Conservation (phyloP, 768 basidiomycete species). For the Mycena venus region DNA sequence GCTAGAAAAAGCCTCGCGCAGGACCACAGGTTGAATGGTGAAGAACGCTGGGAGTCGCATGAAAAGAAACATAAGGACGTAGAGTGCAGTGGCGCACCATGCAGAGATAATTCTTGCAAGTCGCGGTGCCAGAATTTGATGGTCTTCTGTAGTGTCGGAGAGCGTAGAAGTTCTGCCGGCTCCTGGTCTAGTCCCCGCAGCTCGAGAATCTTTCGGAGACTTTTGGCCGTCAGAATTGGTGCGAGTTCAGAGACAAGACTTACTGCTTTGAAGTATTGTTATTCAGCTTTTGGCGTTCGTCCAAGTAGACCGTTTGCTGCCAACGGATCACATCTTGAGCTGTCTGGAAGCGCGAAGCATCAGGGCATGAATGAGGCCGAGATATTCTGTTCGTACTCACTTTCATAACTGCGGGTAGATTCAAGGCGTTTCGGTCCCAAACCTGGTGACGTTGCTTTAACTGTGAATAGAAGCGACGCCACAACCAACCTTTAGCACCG, state of each 20-base stretch:
- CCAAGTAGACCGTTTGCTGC: not conserved
- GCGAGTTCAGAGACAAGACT: not conserved
- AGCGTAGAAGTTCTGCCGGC: not conserved
- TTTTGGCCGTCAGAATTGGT: too few species aligned
- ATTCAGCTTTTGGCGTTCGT: not conserved
- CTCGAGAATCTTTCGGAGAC: not conserved
- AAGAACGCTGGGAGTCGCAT: not conserved
- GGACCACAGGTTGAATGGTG: not conserved
- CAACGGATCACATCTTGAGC: not conserved
- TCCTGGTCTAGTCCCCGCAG: not conserved
- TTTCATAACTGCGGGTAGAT: not conserved
- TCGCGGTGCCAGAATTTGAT: constrained; percentile 9
- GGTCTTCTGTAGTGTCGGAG: not conserved
- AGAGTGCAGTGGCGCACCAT: not conserved
- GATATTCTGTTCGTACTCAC: not conserved
- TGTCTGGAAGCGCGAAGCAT: not conserved
- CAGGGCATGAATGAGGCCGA: too few species aligned
- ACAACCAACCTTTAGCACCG: not conserved
- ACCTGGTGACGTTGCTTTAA: too few species aligned
- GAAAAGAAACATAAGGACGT: not conserved
- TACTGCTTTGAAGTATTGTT: not conserved
- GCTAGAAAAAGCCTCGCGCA: not conserved
- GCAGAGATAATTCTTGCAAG: not conserved
- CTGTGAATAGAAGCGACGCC: too few species aligned
- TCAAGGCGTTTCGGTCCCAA: not conserved